These are phyloP conservation scores for Ophiostoma triangulosporum DNA, from an alignment of 2,329 filamentous ascomycete species.

Conservation along the genomic window DNA sequence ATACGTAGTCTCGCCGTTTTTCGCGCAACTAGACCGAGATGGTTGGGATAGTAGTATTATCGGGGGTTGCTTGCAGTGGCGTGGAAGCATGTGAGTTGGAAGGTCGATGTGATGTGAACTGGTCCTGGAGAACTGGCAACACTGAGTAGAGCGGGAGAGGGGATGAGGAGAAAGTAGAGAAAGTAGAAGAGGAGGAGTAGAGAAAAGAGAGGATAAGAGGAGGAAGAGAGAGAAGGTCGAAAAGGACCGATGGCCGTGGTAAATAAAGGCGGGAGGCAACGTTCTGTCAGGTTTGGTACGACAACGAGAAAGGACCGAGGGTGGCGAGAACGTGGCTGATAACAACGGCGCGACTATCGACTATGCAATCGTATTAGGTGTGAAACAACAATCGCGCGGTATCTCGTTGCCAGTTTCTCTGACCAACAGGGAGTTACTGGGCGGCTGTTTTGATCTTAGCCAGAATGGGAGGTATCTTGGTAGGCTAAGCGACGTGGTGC, in stretches of 20 bases:
- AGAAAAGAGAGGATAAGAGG: not conserved
- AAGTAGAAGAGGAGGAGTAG: not conserved
- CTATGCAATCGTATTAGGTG: not conserved
- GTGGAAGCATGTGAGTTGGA: not conserved
- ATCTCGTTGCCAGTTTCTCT: not conserved
- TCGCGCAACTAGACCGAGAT: not conserved
- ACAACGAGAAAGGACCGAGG: not conserved
- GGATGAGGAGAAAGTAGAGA: not conserved
- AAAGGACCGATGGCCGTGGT: conserved; percentile 4
- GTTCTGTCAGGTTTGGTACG: not conserved
- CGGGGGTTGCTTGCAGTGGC: not conserved
- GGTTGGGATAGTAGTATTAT: not conserved
- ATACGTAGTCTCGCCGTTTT: not conserved
- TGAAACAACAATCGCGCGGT: not conserved
- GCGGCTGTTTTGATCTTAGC: conserved; percentile 9
- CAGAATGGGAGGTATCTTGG: conserved; percentile 8
- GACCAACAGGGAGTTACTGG: not conserved
- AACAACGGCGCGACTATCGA: not conserved
- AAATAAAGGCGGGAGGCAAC: not conserved
- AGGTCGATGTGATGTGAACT: not conserved
- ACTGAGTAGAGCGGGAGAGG: not conserved
- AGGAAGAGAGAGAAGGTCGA: not conserved
- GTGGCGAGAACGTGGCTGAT: conserved; percentile 6
- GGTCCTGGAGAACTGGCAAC: not conserved
- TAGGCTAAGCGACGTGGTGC: conserved; percentile 5